Base-by-base conservation (phyloP, 2,329 filamentous ascomycete species). In the Ilyonectria sp. region DNA sequence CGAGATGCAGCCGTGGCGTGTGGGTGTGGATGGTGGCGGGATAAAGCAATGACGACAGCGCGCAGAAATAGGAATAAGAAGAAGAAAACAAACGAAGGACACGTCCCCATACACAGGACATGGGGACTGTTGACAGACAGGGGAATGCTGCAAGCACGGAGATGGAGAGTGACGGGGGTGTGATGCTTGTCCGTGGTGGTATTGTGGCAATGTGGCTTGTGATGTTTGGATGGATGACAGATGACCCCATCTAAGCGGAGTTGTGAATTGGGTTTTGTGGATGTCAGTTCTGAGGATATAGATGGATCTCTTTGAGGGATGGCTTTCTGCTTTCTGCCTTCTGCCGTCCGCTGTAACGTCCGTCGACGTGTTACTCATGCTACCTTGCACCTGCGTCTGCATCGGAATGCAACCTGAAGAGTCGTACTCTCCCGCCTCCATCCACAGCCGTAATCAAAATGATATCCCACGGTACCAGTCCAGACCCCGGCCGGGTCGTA, bases 71-170 rank as follows among this genome's bases (percentile, higher is more conserved):
- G 15, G 4, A 63, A 33, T 15, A 5, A 37, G n/a, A 33, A 35
- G 35, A 52, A 40, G 17, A 61, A 44, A 62, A 23, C 26, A 19
- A 23, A 21, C 52, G 40, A 26, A 61, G 37, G 31, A 54, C 44
- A 58, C 11, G 50, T 35, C 40, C 40, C 40, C 46, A 17, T 53
- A 40, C 50, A 29, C 19, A 52, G 47, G 58, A 71, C 65, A 55
- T 60, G 55, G 59, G 53, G 67, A 69, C 53, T 59, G 58, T 68
- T 73, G 69, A 66, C 69, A 70, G 64, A 59, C 71, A 74, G 65
- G 72, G 63, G 60, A 63, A 60, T 49, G 71, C 60, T 72, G 55
- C 54, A 55, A 70, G 52, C 55, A 40, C 53, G 68, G 68, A 65
- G 60, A 60, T 58, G 64, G 67, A 21, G 23, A 21, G 23, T 23